Evolutionary conservation across 441 rosid genomes (phyloP).

Genomic region (Euphorbia celastroides): DNA sequence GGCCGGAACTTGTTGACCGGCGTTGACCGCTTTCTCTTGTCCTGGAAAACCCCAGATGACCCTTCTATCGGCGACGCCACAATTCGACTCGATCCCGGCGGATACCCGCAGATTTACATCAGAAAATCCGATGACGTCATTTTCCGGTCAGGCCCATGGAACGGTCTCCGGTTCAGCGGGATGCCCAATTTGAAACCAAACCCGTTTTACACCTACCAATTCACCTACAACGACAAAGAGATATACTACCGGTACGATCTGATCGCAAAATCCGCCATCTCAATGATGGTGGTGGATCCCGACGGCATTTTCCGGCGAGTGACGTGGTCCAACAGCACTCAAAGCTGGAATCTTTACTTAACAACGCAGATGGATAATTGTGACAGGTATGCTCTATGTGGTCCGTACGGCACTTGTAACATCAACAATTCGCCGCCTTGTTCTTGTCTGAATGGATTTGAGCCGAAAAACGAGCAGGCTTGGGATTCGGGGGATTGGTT

Average conservation of each 20-base stretch:
- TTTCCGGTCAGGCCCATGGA: constrained; percentile 75
- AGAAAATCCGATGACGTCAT: constrained; percentile 4
- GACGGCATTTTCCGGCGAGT: constrained; percentile 25
- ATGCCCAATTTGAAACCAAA: constrained; percentile 41
- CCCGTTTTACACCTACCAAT: constrained; percentile 22
- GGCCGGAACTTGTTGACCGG: constrained; percentile 39
- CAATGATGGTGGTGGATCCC: constrained; percentile 27
- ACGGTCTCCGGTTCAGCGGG: constrained; percentile 52
- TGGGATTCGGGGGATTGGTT: constrained; percentile 62
- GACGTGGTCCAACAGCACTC: constrained; percentile 38
- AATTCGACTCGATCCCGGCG: constrained; percentile 22
- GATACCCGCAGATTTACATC: constrained; percentile 31
- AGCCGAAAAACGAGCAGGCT: constrained; percentile 29
- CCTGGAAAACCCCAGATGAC: constrained; percentile 64
- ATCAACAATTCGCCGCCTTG: constrained; percentile 33
- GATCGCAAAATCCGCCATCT: constrained; percentile 23
- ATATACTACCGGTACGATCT: constrained; percentile 30
- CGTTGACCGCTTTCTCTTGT: constrained; percentile 37
- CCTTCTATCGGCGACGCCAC: constrained; percentile 61
- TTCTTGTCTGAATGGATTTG: constrained; percentile 58
- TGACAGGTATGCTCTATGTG: constrained; percentile 51
- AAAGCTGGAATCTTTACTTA: constrained; percentile 40
- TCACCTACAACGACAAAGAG: constrained; percentile 27
- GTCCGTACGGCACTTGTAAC: constrained; percentile 60
- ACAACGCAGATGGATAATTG: constrained; percentile 40